Percentiles rank a stretch among this genome's conserved stretches.
phyloP scores from a whole-genome alignment of 768 basidiomycete species.

The Lentinula sp. region DNA sequence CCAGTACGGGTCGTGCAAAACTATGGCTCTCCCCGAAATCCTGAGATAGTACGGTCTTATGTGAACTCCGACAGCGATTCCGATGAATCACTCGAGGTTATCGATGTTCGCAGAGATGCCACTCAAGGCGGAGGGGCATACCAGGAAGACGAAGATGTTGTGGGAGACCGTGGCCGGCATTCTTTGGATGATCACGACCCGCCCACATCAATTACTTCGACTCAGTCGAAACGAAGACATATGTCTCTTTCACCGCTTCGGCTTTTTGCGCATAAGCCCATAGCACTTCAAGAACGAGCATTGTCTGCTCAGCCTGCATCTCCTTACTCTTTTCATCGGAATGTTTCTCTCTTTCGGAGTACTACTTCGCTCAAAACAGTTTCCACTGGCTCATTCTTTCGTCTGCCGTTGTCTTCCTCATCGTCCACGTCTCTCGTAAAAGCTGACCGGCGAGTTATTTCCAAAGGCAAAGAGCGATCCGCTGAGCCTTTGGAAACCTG shows the following conservation, averaged over 20 bases:
- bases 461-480: conserved; percentile 35
- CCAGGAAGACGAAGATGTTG: neutral
- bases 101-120: conserved; percentile 39
- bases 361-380: conserved; percentile 35
- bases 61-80: conserved; percentile 32
- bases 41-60: conserved; percentile 2
- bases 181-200: conserved; percentile 22
- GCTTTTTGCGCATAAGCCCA: conserved; percentile 36
- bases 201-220: conserved; percentile 7
- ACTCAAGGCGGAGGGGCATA: conserved; percentile 29
- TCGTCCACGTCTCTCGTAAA: conserved; percentile 14
- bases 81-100: conserved; percentile 48
- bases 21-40: neutral
- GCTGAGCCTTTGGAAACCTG: conserved; percentile 32
- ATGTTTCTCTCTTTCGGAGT: conserved; percentile 36
- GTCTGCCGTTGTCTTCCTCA: conserved; percentile 20
- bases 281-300: conserved; percentile 26
- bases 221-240: conserved; percentile 27
- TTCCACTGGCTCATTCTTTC: conserved; percentile 29
- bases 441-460: conserved; percentile 18
- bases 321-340: conserved; percentile 30
- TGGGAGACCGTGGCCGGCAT: conserved; percentile 20
- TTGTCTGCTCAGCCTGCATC: conserved; percentile 38
- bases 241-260: conserved; percentile 41
- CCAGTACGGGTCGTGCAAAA: conserved; percentile 3